phyloP scores from a whole-genome alignment of 192 early-diverging fungal genomes.

The Thamnidium elegans region DNA sequence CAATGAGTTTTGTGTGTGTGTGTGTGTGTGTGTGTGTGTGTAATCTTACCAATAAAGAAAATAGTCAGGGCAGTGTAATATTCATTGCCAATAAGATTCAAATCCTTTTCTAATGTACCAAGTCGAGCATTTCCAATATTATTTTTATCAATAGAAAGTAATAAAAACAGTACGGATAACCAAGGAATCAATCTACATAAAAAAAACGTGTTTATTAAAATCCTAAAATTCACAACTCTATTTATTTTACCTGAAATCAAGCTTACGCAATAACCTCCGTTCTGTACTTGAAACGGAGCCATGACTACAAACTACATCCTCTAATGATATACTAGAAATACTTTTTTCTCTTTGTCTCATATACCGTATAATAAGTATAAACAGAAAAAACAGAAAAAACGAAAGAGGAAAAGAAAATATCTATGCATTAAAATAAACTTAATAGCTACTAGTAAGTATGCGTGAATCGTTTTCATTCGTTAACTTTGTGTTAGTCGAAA shows the following conservation, averaged over 20 bases:
- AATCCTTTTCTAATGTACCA: constrained; percentile 28
- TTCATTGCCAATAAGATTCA: constrained; percentile 26
- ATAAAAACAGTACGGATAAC: constrained; percentile 19
- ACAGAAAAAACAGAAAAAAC: too few species aligned
- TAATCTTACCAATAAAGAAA: constrained; percentile 25
- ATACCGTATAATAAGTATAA: background rate
- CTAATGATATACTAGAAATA: too few species aligned
- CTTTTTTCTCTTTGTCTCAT: too few species aligned
- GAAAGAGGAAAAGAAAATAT: too few species aligned
- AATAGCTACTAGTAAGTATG: too few species aligned
- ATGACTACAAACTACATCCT: too few species aligned
- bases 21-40: too few species aligned
- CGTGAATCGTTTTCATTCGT: too few species aligned
- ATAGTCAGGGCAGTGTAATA: constrained; percentile 30
- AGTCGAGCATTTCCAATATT: constrained; percentile 34
- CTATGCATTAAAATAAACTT: too few species aligned
- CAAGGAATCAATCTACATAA: constrained; percentile 20
- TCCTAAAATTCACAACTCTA: background rate
- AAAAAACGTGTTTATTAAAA: background rate
- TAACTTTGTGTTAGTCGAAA: too few species aligned
- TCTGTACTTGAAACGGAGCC: too few species aligned
- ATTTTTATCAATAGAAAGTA: constrained; percentile 23
- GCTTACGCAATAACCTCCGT: background rate
- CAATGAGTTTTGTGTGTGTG: background rate
- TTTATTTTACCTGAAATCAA: background rate